phyloP scores from a whole-genome alignment of 2,329 filamentous ascomycete species.

The Penicillium sp. region DNA sequence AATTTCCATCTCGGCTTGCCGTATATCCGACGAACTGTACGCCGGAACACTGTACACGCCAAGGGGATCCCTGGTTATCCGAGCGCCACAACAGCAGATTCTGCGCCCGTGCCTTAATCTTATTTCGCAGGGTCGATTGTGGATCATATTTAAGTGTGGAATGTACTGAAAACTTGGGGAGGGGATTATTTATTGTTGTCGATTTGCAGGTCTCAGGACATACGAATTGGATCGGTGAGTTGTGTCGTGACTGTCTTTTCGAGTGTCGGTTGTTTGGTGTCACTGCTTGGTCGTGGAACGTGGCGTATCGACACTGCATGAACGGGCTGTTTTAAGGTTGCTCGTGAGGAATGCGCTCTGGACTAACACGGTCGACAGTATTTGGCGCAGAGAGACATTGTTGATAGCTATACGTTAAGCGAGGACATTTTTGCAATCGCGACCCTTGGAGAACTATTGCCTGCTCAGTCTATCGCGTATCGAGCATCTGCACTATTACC shows the following conservation, averaged over 20 bases:
- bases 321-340: neutral
- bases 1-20: neutral
- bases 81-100: constrained; percentile 11
- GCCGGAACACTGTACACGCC: no score
- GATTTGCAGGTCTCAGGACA: neutral
- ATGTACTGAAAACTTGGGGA: neutral
- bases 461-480: neutral
- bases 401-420: neutral
- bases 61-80: neutral
- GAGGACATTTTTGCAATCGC: neutral
- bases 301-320: neutral
- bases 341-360: neutral
- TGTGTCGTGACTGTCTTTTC: neutral
- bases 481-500: neutral
- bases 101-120: constrained; percentile 5
- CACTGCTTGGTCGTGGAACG: neutral
- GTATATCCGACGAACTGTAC: neutral
- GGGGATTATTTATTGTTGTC: neutral
- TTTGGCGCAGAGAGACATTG: neutral
- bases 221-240: neutral
- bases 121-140: constrained; percentile 3
- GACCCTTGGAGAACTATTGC: neutral
- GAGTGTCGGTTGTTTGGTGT: neutral
- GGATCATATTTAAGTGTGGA: constrained; percentile 13
- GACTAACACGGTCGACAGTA: neutral